These are phyloP conservation scores for Firmiana major DNA, from an alignment of 345 rosid genomes.

Conservation along the genomic window DNA sequence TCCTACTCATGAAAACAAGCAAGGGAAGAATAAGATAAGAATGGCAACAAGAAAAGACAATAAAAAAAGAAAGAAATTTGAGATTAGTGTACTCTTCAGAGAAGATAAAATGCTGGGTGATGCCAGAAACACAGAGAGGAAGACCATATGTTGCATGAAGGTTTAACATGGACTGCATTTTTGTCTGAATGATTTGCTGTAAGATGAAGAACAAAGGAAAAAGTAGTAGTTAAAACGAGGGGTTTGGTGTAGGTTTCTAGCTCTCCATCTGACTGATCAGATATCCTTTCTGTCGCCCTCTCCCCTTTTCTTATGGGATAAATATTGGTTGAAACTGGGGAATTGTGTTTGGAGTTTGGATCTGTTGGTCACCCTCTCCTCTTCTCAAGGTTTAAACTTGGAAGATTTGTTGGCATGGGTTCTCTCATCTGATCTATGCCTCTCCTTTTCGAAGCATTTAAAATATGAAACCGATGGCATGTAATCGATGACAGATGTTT, in stretches of 20 bases:
- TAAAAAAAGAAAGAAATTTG: neutral
- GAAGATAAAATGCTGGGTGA: slow-evolving; percentile 30
- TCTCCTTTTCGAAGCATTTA: neutral
- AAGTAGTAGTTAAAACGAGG: neutral
- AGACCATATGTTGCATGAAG: slow-evolving; percentile 47
- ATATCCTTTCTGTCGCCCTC: neutral
- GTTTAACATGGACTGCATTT: slow-evolving; percentile 44
- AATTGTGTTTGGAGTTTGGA: neutral
- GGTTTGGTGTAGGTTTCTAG: neutral
- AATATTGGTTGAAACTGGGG: neutral
- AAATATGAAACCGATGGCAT: neutral
- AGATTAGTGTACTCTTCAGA: slow-evolving; percentile 36
- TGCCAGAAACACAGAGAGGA: slow-evolving; percentile 47
- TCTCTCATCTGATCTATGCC: neutral
- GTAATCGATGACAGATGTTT: neutral
- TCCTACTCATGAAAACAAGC: slow-evolving; percentile 22
- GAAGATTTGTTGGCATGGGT: neutral
- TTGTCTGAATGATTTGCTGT: neutral
- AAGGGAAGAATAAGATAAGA: neutral
- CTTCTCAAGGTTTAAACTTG: neutral
- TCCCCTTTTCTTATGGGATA: neutral
- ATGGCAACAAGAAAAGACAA: neutral
- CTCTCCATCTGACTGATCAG: neutral
- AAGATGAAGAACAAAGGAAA: neutral
- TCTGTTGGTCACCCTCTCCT: neutral